These are phyloP conservation scores for Boletus sensibilis DNA, from an alignment of 768 basidiomycete species.

Conservation along the genomic window DNA sequence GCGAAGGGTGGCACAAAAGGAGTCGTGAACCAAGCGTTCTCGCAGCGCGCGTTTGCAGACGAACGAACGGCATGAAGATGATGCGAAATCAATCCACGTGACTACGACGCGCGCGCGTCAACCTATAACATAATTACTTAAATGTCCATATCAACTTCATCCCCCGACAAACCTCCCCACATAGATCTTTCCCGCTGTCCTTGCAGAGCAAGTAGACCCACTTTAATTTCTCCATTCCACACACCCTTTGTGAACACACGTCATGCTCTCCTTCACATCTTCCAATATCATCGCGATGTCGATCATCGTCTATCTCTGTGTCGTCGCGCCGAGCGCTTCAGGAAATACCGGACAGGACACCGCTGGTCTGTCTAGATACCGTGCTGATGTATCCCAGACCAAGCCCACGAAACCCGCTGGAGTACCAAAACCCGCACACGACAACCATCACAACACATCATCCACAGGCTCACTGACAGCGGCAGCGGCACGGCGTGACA, in stretches of 20 bases:
- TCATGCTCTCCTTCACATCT: constrained; percentile 11
- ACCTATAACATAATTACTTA: not conserved
- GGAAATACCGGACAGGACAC: not conserved
- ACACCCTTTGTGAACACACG: not conserved
- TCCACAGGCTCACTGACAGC: not conserved
- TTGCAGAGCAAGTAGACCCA: constrained; percentile 17
- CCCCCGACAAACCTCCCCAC: not conserved
- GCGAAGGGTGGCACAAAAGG: too few species aligned
- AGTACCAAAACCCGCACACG: not conserved
- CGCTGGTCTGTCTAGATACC: constrained; percentile 8
- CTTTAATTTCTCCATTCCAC: not conserved
- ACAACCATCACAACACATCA: constrained; percentile 2
- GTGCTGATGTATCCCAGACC: not conserved
- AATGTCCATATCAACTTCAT: not conserved
- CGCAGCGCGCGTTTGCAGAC: too few species aligned
- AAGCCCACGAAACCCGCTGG: not conserved
- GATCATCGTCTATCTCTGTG: constrained; percentile 13
- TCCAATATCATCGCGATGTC: constrained; percentile 13
- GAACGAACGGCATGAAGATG: too few species aligned
- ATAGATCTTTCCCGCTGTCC: not conserved
- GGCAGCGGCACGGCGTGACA: not conserved
- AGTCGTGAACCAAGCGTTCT: too few species aligned
- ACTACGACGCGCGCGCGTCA: constrained; percentile 7
- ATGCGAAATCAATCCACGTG: constrained; percentile 24
- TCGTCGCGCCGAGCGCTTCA: constrained; percentile 3